Percentiles rank a stretch among this genome's conserved stretches.
These are phyloP conservation scores for Oehlia diaphana DNA, from an alignment of 192 early-diverging fungal genomes.

Conservation along the genomic window DNA sequence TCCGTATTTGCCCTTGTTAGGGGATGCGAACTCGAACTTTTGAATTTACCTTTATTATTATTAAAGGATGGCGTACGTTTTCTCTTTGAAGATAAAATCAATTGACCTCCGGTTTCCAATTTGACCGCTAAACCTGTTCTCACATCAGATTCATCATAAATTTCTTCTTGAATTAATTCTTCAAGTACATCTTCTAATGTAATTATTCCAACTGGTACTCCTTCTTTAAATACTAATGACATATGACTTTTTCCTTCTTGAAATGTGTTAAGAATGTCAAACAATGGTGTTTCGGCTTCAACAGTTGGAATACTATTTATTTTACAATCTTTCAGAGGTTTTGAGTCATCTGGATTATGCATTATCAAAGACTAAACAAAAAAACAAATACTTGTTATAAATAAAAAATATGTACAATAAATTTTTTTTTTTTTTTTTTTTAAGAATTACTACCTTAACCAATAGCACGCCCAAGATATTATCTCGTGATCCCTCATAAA, in stretches of 20 bases:
- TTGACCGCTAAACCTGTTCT: background rate
- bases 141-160: constrained; percentile 74
- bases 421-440: constrained; percentile 19
- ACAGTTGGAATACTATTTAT: constrained; percentile 44
- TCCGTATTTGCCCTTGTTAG: background rate
- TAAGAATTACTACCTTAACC: constrained; percentile 13
- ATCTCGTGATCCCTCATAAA: constrained; percentile 46
- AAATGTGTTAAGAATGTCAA: constrained; percentile 78
- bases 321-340: constrained; percentile 45
- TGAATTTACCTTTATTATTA: constrained; percentile 6
- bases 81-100: constrained; percentile 19
- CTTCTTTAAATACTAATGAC: constrained; percentile 53
- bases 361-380: constrained; percentile 56
- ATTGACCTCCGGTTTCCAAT: constrained; percentile 22
- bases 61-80: background rate
- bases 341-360: constrained; percentile 57
- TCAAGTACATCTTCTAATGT: constrained; percentile 81
- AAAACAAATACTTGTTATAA: constrained; percentile 8
- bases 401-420: constrained; percentile 21
- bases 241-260: constrained; percentile 79
- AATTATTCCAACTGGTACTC: constrained; percentile 59
- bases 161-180: constrained; percentile 81
- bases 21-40: background rate
- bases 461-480: constrained; percentile 32
- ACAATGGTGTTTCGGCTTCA: constrained; percentile 34